phyloP scores from a whole-genome alignment of 352 stramenopile genomes.

The Globisporangium cystogenes region DNA sequence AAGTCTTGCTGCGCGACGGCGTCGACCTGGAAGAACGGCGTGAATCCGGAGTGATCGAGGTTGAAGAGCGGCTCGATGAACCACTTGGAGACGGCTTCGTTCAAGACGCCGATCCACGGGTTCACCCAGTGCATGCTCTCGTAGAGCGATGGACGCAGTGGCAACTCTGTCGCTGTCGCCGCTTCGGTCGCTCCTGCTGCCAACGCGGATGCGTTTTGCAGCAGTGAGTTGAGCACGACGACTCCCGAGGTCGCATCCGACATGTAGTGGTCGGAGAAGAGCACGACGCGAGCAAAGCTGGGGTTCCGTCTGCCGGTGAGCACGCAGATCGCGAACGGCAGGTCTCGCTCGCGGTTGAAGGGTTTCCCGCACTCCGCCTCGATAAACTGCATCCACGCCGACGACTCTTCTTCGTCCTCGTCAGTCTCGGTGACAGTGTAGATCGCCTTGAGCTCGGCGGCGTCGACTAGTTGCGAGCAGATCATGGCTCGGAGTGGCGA shows the following conservation, averaged over 20 bases:
- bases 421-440: slow-evolving; percentile 27
- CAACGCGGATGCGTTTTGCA: slow-evolving; percentile 21
- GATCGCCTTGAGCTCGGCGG: slow-evolving; percentile 31
- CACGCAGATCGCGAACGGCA: slow-evolving; percentile 40
- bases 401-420: slow-evolving; percentile 26
- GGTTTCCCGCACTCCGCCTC: slow-evolving; percentile 36
- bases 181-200: not conserved
- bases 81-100: slow-evolving; percentile 59
- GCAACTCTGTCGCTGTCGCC: slow-evolving; percentile 2
- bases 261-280: slow-evolving; percentile 65
- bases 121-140: slow-evolving; percentile 54
- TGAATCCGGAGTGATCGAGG: slow-evolving; percentile 47
- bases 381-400: slow-evolving; percentile 41
- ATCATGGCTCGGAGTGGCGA: slow-evolving; percentile 47
- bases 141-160: slow-evolving; percentile 43
- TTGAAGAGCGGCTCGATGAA: slow-evolving; percentile 54
- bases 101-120: slow-evolving; percentile 35
- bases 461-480: slow-evolving; percentile 33
- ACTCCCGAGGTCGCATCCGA: slow-evolving; percentile 36
- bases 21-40: slow-evolving; percentile 32
- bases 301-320: slow-evolving; percentile 25
- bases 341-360: slow-evolving; percentile 34
- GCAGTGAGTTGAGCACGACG: slow-evolving; percentile 40
- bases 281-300: slow-evolving; percentile 34
- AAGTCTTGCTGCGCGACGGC: slow-evolving; percentile 37